Evolutionary conservation across 768 basidiomycete species (phyloP).

Genomic region (Tephrocybe sp.): DNA sequence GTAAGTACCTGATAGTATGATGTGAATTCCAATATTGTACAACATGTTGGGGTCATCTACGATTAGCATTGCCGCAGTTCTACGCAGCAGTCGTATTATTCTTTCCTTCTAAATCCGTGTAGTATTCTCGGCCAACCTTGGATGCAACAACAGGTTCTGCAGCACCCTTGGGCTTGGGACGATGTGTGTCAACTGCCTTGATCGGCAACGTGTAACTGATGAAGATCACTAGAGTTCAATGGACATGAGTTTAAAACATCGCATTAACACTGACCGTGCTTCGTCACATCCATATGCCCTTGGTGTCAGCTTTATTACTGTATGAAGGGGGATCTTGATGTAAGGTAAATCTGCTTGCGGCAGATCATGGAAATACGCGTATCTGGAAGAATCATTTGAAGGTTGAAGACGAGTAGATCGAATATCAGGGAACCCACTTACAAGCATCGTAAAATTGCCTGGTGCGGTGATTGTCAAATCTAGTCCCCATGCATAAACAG

Average conservation of each 20-base stretch:
- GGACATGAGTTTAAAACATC: not conserved
- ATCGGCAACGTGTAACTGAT: constrained; percentile 85
- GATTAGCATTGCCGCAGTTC: no score
- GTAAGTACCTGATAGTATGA: no score
- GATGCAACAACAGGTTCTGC: constrained; percentile 28
- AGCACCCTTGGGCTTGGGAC: constrained; percentile 53
- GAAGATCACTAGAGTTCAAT: constrained; percentile 3
- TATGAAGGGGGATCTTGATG: constrained; percentile 96
- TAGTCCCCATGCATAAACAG: constrained; percentile 1
- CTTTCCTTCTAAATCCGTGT: constrained; percentile 20
- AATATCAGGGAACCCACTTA: constrained; percentile 32
- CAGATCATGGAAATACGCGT: constrained; percentile 94
- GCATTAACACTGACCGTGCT: constrained; percentile 62
- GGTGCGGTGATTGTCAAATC: not conserved
- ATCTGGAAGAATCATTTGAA: constrained; percentile 43
- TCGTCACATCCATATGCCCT: constrained; percentile 99
- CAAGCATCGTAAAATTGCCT: constrained; percentile 81
- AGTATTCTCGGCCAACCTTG: constrained; percentile 44
- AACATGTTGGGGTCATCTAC: no score
- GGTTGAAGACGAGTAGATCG: constrained; percentile 14
- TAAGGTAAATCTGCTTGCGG: constrained; percentile 94
- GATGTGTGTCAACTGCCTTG: constrained; percentile 90
- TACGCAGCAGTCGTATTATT: constrained; percentile 1
- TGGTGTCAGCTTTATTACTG: constrained; percentile 96
- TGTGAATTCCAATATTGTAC: no score